Evolutionary conservation across 768 basidiomycete species (phyloP).

Genomic region (Leucosporidium scottii): DNA sequence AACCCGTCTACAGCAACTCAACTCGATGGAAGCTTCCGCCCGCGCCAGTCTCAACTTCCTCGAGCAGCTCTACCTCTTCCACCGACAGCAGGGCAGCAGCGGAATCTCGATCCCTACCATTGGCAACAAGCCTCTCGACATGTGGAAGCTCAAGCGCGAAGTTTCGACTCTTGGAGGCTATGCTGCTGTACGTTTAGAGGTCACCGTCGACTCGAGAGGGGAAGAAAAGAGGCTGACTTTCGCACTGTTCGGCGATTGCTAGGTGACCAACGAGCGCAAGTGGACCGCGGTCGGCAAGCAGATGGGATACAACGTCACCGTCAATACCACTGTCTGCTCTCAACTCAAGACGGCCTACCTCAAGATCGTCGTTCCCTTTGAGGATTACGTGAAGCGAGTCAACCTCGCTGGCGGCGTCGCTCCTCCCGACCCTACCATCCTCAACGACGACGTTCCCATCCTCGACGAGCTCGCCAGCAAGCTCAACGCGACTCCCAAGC

Average conservation of each 20-base stretch:
- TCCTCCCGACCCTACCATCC: slow-evolving; percentile 24
- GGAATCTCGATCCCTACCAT: slow-evolving; percentile 89
- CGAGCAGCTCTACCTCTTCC: slow-evolving; percentile 92
- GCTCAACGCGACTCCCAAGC: slow-evolving; percentile 1
- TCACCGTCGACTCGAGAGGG: slow-evolving; percentile 16
- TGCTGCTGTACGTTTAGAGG: slow-evolving; percentile 56
- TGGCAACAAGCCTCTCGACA: slow-evolving; percentile 83
- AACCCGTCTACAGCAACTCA: slow-evolving; percentile 86
- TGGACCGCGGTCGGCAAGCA: slow-evolving; percentile 81
- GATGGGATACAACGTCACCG: slow-evolving; percentile 73
- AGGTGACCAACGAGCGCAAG: slow-evolving; percentile 77
- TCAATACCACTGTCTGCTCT: slow-evolving; percentile 59
- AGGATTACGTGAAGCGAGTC: slow-evolving; percentile 55
- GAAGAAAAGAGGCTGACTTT: slow-evolving; percentile 31
- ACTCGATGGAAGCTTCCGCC: slow-evolving; percentile 94
- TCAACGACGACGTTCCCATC: slow-evolving; percentile 18
- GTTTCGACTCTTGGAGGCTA: slow-evolving; percentile 83
- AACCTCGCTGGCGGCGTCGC: slow-evolving; percentile 12
- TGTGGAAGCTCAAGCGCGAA: slow-evolving; percentile 88
- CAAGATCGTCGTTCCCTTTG: slow-evolving; percentile 90
- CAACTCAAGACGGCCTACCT: slow-evolving; percentile 85
- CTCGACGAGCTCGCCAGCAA: slow-evolving; percentile 10
- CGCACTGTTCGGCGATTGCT: slow-evolving; percentile 11
- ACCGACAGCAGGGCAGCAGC: slow-evolving; percentile 82
- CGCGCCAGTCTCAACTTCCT: slow-evolving; percentile 94